Evolutionary conservation across 1,284 basidiomycete genomes (phyloP), one percentile per base, ranked within the genome.

Genomic region (Puccinia brachypodii): DNA sequence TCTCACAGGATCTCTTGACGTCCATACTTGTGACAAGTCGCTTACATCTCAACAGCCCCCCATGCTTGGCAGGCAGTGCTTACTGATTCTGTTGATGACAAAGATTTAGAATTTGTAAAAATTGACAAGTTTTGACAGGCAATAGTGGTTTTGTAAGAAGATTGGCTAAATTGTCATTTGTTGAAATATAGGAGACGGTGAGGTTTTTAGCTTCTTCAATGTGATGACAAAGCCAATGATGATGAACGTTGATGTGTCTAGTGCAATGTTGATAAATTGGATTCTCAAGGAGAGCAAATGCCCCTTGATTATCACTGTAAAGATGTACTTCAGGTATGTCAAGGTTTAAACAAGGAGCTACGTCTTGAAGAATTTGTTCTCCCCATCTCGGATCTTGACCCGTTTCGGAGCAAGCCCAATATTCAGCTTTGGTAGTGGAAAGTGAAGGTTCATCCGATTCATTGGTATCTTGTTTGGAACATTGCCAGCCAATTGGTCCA

Each of bases 401-500:
- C 1, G 62, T 22, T 47, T 66, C 62, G 31, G 53, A 50, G n/a
- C n/a, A 68, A 28, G 60, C 38, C 4, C 14, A 25, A 36, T 58
- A 73, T 50, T 73, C 42, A 7, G 44, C 71, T 40, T 77, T 38
- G 16, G 58, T 73, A 22, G 75, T 77, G 33, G 76, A 83, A 3
- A 75, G 31, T 9, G 74, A n/a, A 50, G 22, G 22, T 50, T 11
- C 47, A 50, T 11, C 62, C 62, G n/a, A 33, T 7, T 8, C 44
- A 11, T 83, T 75, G 3, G 44, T 38, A 0, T 68, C 38, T 47
- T 83, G 83, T n/a, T 78, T 66, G 8, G 68, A 11, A 22, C 80
- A 58, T 6, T 38, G 42, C 60, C 80, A 80, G 0, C 62, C 53
- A 36, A 83, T 69, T 2, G 71, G 69, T 0, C 76, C 73, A 28